Evolutionary conservation across 75 land plant species (phyloP).

Genomic region (Sequoia sempervirens): DNA sequence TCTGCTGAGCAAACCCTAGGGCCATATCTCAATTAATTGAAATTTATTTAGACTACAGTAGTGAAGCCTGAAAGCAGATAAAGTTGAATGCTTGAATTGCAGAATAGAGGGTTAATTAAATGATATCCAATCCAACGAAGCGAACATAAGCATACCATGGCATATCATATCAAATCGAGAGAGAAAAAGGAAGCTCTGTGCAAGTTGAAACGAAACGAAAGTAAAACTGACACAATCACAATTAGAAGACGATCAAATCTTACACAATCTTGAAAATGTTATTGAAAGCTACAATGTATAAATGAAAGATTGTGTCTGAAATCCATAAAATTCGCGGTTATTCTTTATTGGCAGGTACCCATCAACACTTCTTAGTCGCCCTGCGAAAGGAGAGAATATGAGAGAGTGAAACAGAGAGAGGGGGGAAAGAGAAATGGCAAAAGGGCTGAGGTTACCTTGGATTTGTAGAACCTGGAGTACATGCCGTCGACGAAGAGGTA

Average conservation of each 20-base stretch:
- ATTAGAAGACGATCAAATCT: not conserved
- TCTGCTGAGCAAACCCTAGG: no score
- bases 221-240: no score
- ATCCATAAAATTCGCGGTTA: not conserved
- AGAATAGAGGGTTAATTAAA: no score
- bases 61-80: no score
- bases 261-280: not conserved
- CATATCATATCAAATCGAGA: not conserved
- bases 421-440: not conserved
- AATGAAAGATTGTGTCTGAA: not conserved
- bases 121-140: not conserved
- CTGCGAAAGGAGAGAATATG: not conserved
- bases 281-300: not conserved
- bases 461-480: constrained; percentile 42
- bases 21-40: no score
- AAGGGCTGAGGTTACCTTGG: not conserved
- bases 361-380: not conserved
- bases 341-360: not conserved
- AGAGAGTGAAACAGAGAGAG: not conserved
- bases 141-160: no score
- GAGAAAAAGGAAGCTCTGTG: no score
- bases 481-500: constrained; percentile 72
- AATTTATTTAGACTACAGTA: not conserved
- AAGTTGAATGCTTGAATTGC: no score
- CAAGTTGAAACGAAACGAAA: no score